Evolutionary conservation across 805 yeast species (phyloP).

Genomic region (Spathaspora gorwiae): DNA sequence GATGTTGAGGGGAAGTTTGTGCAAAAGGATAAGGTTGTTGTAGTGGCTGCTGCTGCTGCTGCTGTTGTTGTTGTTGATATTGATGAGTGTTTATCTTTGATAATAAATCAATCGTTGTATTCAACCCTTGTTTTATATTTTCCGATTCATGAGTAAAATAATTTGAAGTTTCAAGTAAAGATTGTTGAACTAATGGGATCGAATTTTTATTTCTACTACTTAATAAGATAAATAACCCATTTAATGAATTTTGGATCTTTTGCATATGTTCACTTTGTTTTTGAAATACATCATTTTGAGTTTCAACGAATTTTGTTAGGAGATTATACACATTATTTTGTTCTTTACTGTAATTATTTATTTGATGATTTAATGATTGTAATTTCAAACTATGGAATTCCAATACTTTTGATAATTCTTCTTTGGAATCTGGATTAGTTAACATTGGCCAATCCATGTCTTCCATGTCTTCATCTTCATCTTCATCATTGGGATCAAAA

Average conservation of each 20-base stretch:
- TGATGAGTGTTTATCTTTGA: conserved; percentile 10
- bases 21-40: background rate
- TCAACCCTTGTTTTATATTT: conserved; percentile 12
- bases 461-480: conserved; percentile 2
- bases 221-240: conserved; percentile 10
- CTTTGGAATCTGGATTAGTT: background rate
- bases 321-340: conserved; percentile 10
- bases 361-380: conserved; percentile 10
- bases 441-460: background rate
- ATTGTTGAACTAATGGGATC: conserved; percentile 11
- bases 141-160: conserved; percentile 6
- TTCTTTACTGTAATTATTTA: conserved; percentile 8
- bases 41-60: conserved; percentile 1
- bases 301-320: conserved; percentile 11
- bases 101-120: conserved; percentile 14
- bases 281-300: conserved; percentile 14
- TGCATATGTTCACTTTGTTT: conserved; percentile 14
- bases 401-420: conserved; percentile 1
- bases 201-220: conserved; percentile 10
- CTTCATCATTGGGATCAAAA: conserved; percentile 1
- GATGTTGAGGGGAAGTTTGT: conserved; percentile 1
- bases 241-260: conserved; percentile 11
- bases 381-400: conserved; percentile 5
- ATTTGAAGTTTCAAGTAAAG: conserved; percentile 10
- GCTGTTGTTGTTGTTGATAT: conserved; percentile 2